These are phyloP conservation scores for Modicella reniformis DNA, from an alignment of 371 early-diverging fungal species.

Conservation along the genomic window DNA sequence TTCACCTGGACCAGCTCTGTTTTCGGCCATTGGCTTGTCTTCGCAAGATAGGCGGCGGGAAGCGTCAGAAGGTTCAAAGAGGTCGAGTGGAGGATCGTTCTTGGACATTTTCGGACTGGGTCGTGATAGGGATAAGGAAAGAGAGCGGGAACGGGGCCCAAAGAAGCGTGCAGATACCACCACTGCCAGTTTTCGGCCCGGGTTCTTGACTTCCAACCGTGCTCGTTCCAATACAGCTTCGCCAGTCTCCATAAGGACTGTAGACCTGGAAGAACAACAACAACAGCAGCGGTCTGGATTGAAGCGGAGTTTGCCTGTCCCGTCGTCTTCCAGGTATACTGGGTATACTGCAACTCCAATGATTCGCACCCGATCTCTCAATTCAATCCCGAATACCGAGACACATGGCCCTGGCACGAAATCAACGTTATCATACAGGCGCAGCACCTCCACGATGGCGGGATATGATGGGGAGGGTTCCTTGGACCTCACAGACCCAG, in stretches of 20 bases:
- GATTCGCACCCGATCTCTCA: constrained; percentile 37
- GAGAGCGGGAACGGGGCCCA: constrained; percentile 15
- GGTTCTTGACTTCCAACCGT: constrained; percentile 19
- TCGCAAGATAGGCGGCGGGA: constrained; percentile 16
- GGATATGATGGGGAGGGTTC: constrained; percentile 16
- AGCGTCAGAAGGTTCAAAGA: constrained; percentile 22
- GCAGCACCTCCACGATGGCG: not conserved
- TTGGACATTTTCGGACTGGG: constrained; percentile 51
- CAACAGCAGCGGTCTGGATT: constrained; percentile 2
- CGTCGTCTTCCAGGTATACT: not conserved
- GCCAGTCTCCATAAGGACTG: constrained; percentile 20
- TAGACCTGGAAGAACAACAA: constrained; percentile 10
- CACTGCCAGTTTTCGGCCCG: constrained; percentile 18
- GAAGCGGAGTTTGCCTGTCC: constrained; percentile 19
- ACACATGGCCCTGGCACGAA: not conserved
- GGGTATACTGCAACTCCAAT: not conserved
- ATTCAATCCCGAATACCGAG: constrained; percentile 32
- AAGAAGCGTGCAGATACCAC: constrained; percentile 27
- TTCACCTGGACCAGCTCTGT: constrained; percentile 19
- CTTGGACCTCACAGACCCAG: constrained; percentile 21
- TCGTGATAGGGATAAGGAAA: constrained; percentile 46
- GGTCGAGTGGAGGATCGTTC: constrained; percentile 48
- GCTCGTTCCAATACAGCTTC: constrained; percentile 31
- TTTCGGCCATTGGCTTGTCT: constrained; percentile 33
- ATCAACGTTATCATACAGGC: not conserved